Conservation (phyloP, 2,329 filamentous ascomycete genomes). For the Sarocladiaceae sp. region DNA sequence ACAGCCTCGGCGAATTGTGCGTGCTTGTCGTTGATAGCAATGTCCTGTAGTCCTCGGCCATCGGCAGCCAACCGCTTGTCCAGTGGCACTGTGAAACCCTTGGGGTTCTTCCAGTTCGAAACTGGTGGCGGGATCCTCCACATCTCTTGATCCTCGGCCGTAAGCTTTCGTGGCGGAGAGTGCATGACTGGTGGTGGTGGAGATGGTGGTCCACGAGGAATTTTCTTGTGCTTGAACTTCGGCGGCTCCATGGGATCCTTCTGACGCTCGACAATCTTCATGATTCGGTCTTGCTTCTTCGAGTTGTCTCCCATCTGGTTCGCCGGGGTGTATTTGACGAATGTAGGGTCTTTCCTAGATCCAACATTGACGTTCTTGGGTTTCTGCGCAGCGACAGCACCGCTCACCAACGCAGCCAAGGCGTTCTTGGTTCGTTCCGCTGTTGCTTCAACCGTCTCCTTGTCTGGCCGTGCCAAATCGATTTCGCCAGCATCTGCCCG, state of each 20-base stretch:
- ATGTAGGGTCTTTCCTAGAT: slow-evolving; percentile 80
- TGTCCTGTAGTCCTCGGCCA: slow-evolving; percentile 84
- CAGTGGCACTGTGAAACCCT: slow-evolving; percentile 92
- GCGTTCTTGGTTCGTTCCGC: slow-evolving; percentile 87
- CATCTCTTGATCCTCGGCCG: slow-evolving; percentile 92
- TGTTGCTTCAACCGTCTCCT: slow-evolving; percentile 78
- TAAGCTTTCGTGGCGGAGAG: slow-evolving; percentile 89
- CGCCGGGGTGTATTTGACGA: slow-evolving; percentile 90
- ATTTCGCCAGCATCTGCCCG: slow-evolving; percentile 91
- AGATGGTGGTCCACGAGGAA: slow-evolving; percentile 85
- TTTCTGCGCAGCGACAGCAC: slow-evolving; percentile 86
- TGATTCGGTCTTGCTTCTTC: slow-evolving; percentile 89
- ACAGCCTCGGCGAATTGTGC: slow-evolving; percentile 92
- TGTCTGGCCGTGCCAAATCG: slow-evolving; percentile 76
- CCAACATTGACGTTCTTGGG: slow-evolving; percentile 89
- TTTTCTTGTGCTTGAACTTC: slow-evolving; percentile 99
- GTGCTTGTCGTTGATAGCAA: slow-evolving; percentile 98
- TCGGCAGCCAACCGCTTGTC: slow-evolving; percentile 95
- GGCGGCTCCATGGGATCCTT: slow-evolving; percentile 94
- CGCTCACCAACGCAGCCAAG: slow-evolving; percentile 74
- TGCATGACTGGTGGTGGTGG: slow-evolving; percentile 94
- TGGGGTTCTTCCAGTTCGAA: slow-evolving; percentile 99
- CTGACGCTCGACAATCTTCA: slow-evolving; percentile 96
- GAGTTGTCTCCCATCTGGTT: slow-evolving; percentile 91
- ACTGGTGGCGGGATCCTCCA: slow-evolving; percentile 88